These are phyloP conservation scores for Monosporascus sp. DNA, from an alignment of 2,329 filamentous ascomycete genomes.

Conservation along the genomic window DNA sequence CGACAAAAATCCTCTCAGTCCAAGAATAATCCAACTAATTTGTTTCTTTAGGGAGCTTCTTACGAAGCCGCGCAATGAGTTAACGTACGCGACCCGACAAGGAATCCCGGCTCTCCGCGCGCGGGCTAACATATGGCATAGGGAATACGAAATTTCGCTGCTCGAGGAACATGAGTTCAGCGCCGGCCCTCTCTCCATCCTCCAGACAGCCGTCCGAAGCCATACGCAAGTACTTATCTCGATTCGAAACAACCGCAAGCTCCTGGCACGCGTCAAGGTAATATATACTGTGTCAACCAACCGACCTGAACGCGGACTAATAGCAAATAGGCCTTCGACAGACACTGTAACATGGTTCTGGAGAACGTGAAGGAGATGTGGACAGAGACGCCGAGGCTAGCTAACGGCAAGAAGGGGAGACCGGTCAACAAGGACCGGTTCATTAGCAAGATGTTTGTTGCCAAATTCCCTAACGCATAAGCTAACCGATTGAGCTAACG, in stretches of 20 bases:
- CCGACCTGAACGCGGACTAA: no score
- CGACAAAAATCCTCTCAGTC: neutral
- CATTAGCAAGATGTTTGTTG: constrained; percentile 87
- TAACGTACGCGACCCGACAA: constrained; percentile 63
- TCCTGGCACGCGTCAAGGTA: constrained; percentile 85
- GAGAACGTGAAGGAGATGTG: constrained; percentile 99
- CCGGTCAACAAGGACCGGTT: constrained; percentile 97
- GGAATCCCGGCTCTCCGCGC: constrained; percentile 2
- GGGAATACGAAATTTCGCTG: constrained; percentile 49
- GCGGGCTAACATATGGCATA: constrained; percentile 21
- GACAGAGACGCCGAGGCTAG: constrained; percentile 84
- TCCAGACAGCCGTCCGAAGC: constrained; percentile 91
- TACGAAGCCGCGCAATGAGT: constrained; percentile 80
- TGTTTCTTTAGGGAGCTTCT: constrained; percentile 66
- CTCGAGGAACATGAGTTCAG: constrained; percentile 77
- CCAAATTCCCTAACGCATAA: neutral
- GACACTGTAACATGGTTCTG: constrained; percentile 98
- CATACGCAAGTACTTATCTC: constrained; percentile 96
- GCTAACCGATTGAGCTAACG: constrained; percentile 1
- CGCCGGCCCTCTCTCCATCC: constrained; percentile 79
- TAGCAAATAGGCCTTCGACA: constrained; percentile 66
- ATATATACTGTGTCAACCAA: no score
- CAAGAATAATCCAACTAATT: constrained; percentile 23
- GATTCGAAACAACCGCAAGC: constrained; percentile 96
- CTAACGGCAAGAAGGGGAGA: constrained; percentile 81